phyloP scores from a whole-genome alignment of 495 filamentous ascomycete species.

The Penicillium dipodomyicola region DNA sequence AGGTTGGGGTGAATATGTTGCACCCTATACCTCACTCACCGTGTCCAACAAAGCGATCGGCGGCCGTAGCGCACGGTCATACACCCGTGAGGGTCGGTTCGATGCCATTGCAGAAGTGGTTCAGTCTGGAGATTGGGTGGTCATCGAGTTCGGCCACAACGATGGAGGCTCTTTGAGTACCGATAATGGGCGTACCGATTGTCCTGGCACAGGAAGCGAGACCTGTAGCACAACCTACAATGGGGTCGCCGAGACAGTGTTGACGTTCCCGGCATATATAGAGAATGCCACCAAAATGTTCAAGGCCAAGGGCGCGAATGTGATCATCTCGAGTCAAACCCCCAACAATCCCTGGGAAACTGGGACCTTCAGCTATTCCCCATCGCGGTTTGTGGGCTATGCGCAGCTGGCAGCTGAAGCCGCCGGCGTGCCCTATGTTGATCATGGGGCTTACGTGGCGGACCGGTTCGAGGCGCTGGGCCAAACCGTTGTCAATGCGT shows the following conservation, averaged over 20 bases:
- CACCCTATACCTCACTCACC: conserved; percentile 40
- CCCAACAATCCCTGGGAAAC: conserved; percentile 64
- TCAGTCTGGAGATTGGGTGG: conserved; percentile 53
- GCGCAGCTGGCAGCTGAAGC: conserved; percentile 48
- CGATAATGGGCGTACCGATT: conserved; percentile 62
- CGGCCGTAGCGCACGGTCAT: conserved; percentile 60
- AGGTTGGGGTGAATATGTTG: conserved; percentile 63
- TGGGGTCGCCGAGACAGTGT: conserved; percentile 52
- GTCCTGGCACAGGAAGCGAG: conserved; percentile 52
- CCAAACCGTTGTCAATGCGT: conserved; percentile 42
- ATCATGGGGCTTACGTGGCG: conserved; percentile 58
- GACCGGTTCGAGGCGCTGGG: conserved; percentile 51
- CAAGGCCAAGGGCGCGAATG: conserved; percentile 58
- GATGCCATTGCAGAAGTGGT: conserved; percentile 48
- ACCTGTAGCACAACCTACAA: conserved; percentile 53
- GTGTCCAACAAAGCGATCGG: conserved; percentile 59
- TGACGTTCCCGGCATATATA: conserved; percentile 59
- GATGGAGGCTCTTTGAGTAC: conserved; percentile 57
- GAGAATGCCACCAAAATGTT: conserved; percentile 52
- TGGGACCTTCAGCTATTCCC: conserved; percentile 43
- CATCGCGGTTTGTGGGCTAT: conserved; percentile 57
- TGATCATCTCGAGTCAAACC: conserved; percentile 61
- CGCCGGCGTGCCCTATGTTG: conserved; percentile 52
- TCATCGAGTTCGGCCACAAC: conserved; percentile 67
- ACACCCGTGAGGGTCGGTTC: conserved; percentile 60